A percentile compares a stretch with the other conserved stretches of the same genome.
phyloP scores from a whole-genome alignment of 2,329 filamentous ascomycete species.

The Remersonia thermophila region DNA sequence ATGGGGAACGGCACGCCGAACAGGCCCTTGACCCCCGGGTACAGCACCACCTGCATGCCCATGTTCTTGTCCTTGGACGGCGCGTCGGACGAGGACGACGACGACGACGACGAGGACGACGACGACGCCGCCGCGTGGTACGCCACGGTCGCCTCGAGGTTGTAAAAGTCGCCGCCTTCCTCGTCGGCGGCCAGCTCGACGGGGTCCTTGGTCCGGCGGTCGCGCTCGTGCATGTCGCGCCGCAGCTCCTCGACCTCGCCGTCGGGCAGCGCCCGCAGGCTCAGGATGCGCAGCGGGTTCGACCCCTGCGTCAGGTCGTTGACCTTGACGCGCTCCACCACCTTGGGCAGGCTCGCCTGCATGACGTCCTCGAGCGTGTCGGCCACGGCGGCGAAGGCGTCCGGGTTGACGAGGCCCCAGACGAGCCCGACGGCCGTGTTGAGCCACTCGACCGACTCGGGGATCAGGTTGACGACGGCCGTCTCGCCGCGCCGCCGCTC shows the following conservation, averaged over 20 bases:
- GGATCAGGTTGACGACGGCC: conserved; percentile 77
- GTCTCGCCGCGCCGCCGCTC: conserved; percentile 77
- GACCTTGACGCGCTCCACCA: conserved; percentile 90
- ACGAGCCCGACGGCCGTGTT: conserved; percentile 75
- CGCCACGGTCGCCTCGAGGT: conserved; percentile 78
- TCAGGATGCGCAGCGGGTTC: conserved; percentile 81
- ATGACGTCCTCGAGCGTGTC: conserved; percentile 93
- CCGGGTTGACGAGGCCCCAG: conserved; percentile 88
- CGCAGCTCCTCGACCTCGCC: conserved; percentile 71
- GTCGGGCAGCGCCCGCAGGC: conserved; percentile 75
- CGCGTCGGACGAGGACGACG: conserved; percentile 61
- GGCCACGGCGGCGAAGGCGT: conserved; percentile 86
- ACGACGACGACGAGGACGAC: conserved; percentile 56
- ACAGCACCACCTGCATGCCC: conserved; percentile 95
- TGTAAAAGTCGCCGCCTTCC: conserved; percentile 85
- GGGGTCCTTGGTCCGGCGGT: conserved; percentile 66
- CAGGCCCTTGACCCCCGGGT: conserved; percentile 76
- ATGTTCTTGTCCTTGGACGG: no score
- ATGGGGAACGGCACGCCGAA: conserved; percentile 83
- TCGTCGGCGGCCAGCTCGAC: conserved; percentile 82
- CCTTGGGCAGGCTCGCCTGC: conserved; percentile 81
- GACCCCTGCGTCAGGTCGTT: conserved; percentile 89
- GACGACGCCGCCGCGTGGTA: conserved; percentile 58
- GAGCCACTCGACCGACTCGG: conserved; percentile 92
- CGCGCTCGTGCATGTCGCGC: conserved; percentile 64